These are phyloP conservation scores for Ophiosphaerella herpotricha DNA, from an alignment of 2,329 filamentous ascomycete genomes.

Conservation along the genomic window DNA sequence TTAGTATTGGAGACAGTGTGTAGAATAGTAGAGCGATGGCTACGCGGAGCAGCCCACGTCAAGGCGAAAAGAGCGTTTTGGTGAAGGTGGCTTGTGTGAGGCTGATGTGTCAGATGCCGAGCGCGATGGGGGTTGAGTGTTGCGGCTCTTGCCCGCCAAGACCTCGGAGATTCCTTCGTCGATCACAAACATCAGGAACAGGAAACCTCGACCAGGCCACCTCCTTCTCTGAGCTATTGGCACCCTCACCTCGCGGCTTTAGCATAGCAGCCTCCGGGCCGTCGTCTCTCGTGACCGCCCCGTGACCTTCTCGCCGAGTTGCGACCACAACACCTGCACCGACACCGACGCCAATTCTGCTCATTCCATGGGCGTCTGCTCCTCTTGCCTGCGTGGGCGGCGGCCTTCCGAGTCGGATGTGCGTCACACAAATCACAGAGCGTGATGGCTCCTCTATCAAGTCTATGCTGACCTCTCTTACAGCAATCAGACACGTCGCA, in stretches of 20 bases:
- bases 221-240: too few species aligned
- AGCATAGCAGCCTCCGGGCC: too few species aligned
- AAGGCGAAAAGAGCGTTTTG: too few species aligned
- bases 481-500: constrained; percentile 54
- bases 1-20: too few species aligned
- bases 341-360: not conserved
- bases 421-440: constrained; percentile 24
- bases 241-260: too few species aligned
- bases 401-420: constrained; percentile 52
- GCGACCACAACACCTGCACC: constrained; percentile 1
- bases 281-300: not conserved
- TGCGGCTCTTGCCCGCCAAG: constrained; percentile 18
- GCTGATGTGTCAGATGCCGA: constrained; percentile 9
- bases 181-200: constrained; percentile 9
- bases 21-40: too few species aligned
- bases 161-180: constrained; percentile 19
- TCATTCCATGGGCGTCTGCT: constrained; percentile 54
- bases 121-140: constrained; percentile 5
- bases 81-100: too few species aligned
- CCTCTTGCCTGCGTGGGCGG: constrained; percentile 54
- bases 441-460: constrained; percentile 4
- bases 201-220: constrained; percentile 6
- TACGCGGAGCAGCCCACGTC: too few species aligned
- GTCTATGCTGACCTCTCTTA: constrained; percentile 32
- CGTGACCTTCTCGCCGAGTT: not conserved